Conservation (phyloP, 768 basidiomycete species). For the Auriculariales sp. region DNA sequence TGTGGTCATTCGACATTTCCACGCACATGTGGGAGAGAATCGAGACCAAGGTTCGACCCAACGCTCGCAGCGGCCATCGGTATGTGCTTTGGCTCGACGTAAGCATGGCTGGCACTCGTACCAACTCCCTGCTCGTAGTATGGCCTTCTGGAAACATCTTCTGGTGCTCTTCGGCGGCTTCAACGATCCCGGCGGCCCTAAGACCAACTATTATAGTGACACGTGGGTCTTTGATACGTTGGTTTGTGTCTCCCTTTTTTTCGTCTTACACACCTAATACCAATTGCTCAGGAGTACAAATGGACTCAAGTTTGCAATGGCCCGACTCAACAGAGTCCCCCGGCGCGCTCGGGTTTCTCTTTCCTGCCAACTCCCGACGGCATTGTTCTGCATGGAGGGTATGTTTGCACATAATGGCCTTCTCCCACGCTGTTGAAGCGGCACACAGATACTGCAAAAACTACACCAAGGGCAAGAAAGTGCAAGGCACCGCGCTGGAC, state of each 20-base stretch:
- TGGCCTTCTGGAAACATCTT: slow-evolving; percentile 82
- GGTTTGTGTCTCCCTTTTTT: slow-evolving; percentile 10
- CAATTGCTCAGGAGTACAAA: not conserved
- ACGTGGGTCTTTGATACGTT: slow-evolving; percentile 78
- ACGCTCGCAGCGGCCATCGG: slow-evolving; percentile 74
- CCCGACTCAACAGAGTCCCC: not conserved
- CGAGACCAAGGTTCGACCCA: slow-evolving; percentile 70
- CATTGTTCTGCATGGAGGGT: slow-evolving; percentile 58
- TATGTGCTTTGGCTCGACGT: slow-evolving; percentile 21
- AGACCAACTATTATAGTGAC: slow-evolving; percentile 72
- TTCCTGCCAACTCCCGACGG: slow-evolving; percentile 70
- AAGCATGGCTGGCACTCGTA: no score
- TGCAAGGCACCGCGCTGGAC: slow-evolving; percentile 69
- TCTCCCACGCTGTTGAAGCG: not conserved
- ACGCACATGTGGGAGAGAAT: slow-evolving; percentile 79
- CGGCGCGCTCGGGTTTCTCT: slow-evolving; percentile 43
- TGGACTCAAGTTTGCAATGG: not conserved
- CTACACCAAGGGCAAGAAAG: slow-evolving; percentile 63
- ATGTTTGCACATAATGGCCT: not conserved
- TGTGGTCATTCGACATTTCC: slow-evolving; percentile 74
- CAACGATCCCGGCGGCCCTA: slow-evolving; percentile 62
- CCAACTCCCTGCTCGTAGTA: slow-evolving; percentile 26
- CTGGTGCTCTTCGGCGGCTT: slow-evolving; percentile 85
- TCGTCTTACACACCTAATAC: not conserved
- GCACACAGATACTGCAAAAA: slow-evolving; percentile 85